Conservation (phyloP, 169 alveolate genomes). For the Toxoplasma gondii region DNA sequence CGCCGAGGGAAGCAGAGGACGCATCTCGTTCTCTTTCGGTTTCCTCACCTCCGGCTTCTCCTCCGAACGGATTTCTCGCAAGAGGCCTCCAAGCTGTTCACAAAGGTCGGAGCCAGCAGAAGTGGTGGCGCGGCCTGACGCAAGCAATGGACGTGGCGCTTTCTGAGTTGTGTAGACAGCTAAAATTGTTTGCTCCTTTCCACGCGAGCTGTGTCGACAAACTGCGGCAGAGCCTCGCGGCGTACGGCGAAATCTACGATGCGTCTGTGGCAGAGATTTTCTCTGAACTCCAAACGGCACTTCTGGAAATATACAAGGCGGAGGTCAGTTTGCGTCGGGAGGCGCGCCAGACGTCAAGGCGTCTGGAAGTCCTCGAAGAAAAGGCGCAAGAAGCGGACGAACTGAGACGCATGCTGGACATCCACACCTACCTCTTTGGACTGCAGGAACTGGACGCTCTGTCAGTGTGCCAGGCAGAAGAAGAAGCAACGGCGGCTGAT, state of each 20-base stretch:
- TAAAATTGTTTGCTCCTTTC: constrained; percentile 8
- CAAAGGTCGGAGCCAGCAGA: background rate
- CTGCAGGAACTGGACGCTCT: constrained; percentile 33
- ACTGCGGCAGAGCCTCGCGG: background rate
- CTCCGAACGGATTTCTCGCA: background rate
- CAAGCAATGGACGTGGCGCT: background rate
- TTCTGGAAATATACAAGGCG: background rate
- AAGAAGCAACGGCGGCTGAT: constrained; percentile 23
- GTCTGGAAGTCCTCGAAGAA: background rate
- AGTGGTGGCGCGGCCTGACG: constrained; percentile 30
- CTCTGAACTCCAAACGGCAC: background rate
- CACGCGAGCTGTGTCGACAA: constrained; percentile 25
- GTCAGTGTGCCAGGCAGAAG: constrained; percentile 2
- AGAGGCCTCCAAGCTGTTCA: constrained; percentile 18
- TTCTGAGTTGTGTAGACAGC: constrained; percentile 19
- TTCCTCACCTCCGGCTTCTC: background rate
- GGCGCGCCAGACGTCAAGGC: background rate
- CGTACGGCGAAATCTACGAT: background rate
- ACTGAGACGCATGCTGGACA: constrained; percentile 35
- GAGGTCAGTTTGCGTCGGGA: background rate
- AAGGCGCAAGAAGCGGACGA: background rate
- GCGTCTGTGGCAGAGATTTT: background rate
- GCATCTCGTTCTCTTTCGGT: too few species aligned
- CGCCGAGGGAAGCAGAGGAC: too few species aligned
- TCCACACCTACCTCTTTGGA: constrained; percentile 10